These are phyloP conservation scores for Aspergillus nanangensis DNA, from an alignment of 495 filamentous ascomycete species.

Conservation along the genomic window DNA sequence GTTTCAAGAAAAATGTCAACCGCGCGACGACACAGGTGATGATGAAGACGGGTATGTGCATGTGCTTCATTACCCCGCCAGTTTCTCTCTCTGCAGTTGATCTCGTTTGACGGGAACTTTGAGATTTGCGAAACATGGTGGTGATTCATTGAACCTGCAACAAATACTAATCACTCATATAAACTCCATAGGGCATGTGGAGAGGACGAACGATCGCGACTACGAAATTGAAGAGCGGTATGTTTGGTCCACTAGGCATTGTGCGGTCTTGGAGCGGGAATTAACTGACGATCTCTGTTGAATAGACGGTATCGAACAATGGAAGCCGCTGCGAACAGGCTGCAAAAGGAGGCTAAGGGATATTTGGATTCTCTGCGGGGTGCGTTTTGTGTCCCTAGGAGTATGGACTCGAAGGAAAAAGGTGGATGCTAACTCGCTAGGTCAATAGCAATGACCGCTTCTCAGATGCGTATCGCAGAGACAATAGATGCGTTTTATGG, in stretches of 20 bases:
- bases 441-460: conserved; percentile 86
- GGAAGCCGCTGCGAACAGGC: conserved; percentile 83
- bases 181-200: conserved; percentile 72
- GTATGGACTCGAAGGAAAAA: neutral
- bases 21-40: conserved; percentile 98
- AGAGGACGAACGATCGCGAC: conserved; percentile 95
- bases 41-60: conserved; percentile 92
- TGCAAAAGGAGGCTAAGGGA: conserved; percentile 97
- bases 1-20: conserved; percentile 99
- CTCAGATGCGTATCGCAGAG: conserved; percentile 98
- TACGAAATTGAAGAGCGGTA: conserved; percentile 97
- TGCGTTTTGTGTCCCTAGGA: conserved; percentile 23
- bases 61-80: conserved; percentile 5
- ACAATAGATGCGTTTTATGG: conserved; percentile 99
- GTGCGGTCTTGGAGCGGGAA: neutral
- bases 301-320: conserved; percentile 89
- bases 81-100: neutral
- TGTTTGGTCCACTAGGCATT: no score
- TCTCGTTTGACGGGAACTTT: neutral
- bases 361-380: conserved; percentile 93
- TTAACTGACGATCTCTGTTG: no score
- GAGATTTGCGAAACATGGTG: no score
- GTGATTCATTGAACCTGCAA: no score
- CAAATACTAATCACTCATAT: conserved; percentile 11
- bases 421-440: conserved; percentile 6